Conservation (phyloP, 2,329 filamentous ascomycete genomes). For the Colletotrichum sidae region DNA sequence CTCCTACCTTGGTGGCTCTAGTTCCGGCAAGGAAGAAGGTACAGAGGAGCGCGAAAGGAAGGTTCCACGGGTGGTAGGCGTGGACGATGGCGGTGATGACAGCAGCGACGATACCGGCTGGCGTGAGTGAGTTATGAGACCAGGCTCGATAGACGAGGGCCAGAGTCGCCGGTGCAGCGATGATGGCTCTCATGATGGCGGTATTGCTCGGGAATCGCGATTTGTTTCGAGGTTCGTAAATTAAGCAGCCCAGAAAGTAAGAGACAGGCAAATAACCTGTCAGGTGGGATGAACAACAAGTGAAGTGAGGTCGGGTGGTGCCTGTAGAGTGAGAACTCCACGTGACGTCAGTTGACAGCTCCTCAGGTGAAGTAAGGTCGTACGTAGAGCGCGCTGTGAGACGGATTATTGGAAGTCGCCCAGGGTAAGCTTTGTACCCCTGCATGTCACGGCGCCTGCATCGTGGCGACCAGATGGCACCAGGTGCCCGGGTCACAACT, state of each 20-base stretch:
- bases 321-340: conserved; percentile 13
- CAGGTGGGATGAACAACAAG: conserved; percentile 13
- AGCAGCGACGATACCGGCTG: conserved; percentile 43
- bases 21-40: conserved; percentile 92
- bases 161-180: conserved; percentile 68
- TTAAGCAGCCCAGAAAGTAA: conserved; percentile 4
- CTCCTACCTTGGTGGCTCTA: conserved; percentile 79
- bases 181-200: conserved; percentile 64
- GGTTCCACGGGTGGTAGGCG: conserved; percentile 90
- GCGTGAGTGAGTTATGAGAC: conserved; percentile 75
- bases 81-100: conserved; percentile 63
- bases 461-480: too few species aligned
- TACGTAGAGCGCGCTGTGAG: too few species aligned
- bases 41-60: conserved; percentile 86
- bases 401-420: too few species aligned
- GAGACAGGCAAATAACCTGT: conserved; percentile 7
- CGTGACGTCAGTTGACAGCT: conserved; percentile 36
- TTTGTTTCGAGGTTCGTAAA: background rate
- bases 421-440: conserved; percentile 11
- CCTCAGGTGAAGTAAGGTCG: background rate
- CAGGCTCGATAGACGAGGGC: conserved; percentile 75
- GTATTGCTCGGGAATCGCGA: background rate
- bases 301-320: background rate
- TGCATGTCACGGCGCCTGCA: background rate
- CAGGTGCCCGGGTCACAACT: too few species aligned